These are phyloP conservation scores for Hypoxylon sp. DNA, from an alignment of 2,329 filamentous ascomycete genomes.

Conservation along the genomic window DNA sequence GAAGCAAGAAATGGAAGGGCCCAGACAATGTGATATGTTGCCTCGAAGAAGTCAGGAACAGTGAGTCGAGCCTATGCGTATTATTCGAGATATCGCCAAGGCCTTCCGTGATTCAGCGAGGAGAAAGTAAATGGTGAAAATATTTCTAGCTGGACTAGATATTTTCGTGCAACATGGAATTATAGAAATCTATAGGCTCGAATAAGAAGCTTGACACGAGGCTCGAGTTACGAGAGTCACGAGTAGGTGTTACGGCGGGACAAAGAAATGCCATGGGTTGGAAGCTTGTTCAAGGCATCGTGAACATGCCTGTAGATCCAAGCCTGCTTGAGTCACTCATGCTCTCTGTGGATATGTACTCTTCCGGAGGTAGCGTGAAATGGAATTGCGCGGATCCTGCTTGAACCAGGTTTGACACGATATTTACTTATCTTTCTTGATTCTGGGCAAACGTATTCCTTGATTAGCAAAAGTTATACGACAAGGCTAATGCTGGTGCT, in stretches of 20 bases:
- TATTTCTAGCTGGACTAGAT: constrained; percentile 7
- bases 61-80: background rate
- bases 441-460: background rate
- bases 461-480: background rate
- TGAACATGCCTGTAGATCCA: background rate
- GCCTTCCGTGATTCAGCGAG: background rate
- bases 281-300: constrained; percentile 2
- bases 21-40: background rate
- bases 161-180: constrained; percentile 29
- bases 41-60: background rate
- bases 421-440: background rate
- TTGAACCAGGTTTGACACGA: background rate
- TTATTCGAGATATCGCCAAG: background rate
- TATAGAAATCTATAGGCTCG: constrained; percentile 19
- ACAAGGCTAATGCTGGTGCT: background rate
- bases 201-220: constrained; percentile 15
- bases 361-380: background rate
- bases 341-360: background rate
- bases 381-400: background rate
- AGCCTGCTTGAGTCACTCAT: background rate
- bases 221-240: constrained; percentile 29
- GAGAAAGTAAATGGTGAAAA: background rate
- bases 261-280: background rate
- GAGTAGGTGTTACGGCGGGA: constrained; percentile 30
- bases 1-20: background rate